Evolutionary conservation across 176 grass and related monocot genomes (phyloP), one percentile per base, ranked within the genome.

Genomic region (Miscanthus lutarioriparius): DNA sequence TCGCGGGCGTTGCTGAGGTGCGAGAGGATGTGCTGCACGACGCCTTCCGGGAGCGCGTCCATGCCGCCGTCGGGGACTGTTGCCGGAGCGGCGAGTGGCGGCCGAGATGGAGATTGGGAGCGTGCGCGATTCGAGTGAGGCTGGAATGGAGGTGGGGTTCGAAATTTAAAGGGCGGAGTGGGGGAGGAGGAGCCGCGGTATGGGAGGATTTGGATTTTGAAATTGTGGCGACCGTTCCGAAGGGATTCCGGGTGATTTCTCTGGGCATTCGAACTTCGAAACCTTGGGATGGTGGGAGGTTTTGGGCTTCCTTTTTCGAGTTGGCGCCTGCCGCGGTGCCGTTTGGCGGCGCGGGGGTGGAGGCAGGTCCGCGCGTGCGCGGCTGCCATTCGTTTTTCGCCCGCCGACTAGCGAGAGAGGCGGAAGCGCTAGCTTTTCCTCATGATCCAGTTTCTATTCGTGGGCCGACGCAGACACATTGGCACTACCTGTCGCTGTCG

Each of bases 21-120:
- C 39, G 93, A 95, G 14, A 95, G 83, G 39, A 95, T 94, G 86
- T 83, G 87, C 77, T 95, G 91, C 33, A 98, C 89, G 1, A 98
- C 90, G 56, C 89, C 93, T 20, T 98, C 96, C 0, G 96, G 96
- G 39, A 98, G 74, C 78, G 90, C 80, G 70, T 98, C 82, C 91
- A 98, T 95, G 35, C 38, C 47, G 56, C 38, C 71, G 78, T 35
- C 10, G 10, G 51, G 59, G 36, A 44, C 6, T 17, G 3, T 41
- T 22, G 35, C 17, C 27, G 2, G 27, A 36, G 27, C 6, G 28
- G 41, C 6, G 61, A 43, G 10, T 16, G 39, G n/a, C 56, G 56
- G 25, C 23, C 2, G 58, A 47, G 72, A 54, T 14, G 48, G 48
- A 6, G 48, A 12, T 13, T 44, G 44, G 44, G 26, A 33, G 28